Percentiles rank a stretch among this genome's conserved stretches.
Conservation (phyloP, 2,329 filamentous ascomycete genomes). For the Orbilia blumenaviensis region DNA sequence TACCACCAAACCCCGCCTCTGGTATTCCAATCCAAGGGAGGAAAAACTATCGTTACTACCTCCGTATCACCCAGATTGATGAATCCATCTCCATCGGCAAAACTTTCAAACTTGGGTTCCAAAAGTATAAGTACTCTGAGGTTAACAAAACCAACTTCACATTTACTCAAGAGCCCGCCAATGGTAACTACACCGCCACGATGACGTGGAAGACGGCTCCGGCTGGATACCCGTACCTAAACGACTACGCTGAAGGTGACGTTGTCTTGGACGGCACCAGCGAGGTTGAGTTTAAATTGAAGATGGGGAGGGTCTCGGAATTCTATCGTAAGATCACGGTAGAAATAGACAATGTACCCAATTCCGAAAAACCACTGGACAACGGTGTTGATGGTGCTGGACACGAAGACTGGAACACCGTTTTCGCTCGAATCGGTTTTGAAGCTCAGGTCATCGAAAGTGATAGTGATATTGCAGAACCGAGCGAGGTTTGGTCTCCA, state of each 20-base stretch:
- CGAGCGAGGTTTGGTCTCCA: neutral
- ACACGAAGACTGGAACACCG: slow-evolving; percentile 9
- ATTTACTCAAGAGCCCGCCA: neutral
- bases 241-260: slow-evolving; percentile 18
- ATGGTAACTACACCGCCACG: slow-evolving; percentile 7
- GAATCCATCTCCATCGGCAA: neutral
- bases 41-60: slow-evolving; percentile 8
- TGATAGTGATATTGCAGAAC: slow-evolving; percentile 3
- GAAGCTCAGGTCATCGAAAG: neutral
- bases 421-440: slow-evolving; percentile 12
- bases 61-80: slow-evolving; percentile 9
- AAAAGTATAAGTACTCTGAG: neutral
- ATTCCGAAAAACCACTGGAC: slow-evolving; percentile 22
- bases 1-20: neutral
- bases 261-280: slow-evolving; percentile 12
- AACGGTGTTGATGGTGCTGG: slow-evolving; percentile 1
- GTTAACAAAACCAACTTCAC: slow-evolving; percentile 5
- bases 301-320: slow-evolving; percentile 16
- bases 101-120: slow-evolving; percentile 8
- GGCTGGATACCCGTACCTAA: slow-evolving; percentile 8
- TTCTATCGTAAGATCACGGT: slow-evolving; percentile 17
- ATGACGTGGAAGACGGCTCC: slow-evolving; percentile 15
- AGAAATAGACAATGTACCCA: slow-evolving; percentile 14
- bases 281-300: neutral
- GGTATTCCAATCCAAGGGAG: slow-evolving; percentile 17